Evolutionary conservation across 345 rosid species (phyloP).

Genomic region (Moricandia arvensis): DNA sequence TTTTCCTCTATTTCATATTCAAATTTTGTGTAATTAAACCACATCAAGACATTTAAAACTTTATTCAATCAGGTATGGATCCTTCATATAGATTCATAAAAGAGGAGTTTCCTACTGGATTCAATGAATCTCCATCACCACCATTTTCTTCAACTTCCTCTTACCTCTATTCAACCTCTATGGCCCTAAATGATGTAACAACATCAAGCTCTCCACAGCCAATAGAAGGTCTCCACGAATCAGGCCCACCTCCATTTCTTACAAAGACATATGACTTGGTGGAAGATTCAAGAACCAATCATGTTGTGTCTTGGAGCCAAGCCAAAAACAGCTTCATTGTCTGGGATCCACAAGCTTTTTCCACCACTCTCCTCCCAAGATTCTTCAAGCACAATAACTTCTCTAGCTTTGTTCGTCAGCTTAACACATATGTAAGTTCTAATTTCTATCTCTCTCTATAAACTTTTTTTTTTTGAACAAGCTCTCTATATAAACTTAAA

Average conservation of each 20-base stretch:
- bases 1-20: neutral
- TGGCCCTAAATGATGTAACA: constrained; percentile 21
- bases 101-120: constrained; percentile 34
- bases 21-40: constrained; percentile 8
- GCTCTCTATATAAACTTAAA: too few relatives aligned
- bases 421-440: constrained; percentile 70
- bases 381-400: constrained; percentile 80
- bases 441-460: constrained; percentile 21
- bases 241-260: constrained; percentile 73
- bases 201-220: constrained; percentile 49
- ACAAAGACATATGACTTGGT: constrained; percentile 71
- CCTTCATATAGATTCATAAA: constrained; percentile 33
- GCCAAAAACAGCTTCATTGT: constrained; percentile 64
- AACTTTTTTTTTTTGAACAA: too few relatives aligned
- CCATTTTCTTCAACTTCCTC: constrained; percentile 25
- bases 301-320: constrained; percentile 70
- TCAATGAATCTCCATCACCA: constrained; percentile 32
- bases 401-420: constrained; percentile 84
- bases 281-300: constrained; percentile 56
- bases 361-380: constrained; percentile 54
- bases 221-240: constrained; percentile 57
- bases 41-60: constrained; percentile 14
- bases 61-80: constrained; percentile 26
- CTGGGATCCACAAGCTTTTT: constrained; percentile 68
- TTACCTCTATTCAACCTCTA: constrained; percentile 28